Evolutionary conservation across 1,284 basidiomycete species (phyloP), one percentile per base, ranked within the genome.

Genomic region (Ustilago shanxiensis): DNA sequence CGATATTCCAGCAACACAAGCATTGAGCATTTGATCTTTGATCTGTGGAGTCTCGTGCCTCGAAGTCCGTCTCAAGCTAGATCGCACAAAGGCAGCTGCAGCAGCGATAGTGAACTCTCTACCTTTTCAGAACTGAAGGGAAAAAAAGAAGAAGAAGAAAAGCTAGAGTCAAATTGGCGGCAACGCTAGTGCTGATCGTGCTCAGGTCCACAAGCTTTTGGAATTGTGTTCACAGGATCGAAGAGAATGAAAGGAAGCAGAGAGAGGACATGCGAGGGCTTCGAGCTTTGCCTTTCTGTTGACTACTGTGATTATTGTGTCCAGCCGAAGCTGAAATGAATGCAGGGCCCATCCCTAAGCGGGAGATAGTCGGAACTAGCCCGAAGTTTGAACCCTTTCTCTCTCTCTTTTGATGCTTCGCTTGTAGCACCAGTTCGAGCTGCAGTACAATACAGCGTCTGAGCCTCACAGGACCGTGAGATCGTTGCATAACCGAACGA

Each of bases 151-250:
- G n/a, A n/a, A n/a, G n/a, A n/a, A n/a, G n/a, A n/a, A 49, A 28
- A 56, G 14, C 54, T 54, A 54, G 52, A 54, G 52, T 28, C 54
- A 56, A 55, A 44, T 26, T 13, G 39, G 18, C 20, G 24, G 39
- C n/a, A 14, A 41, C 41, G 41, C 41, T 44, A n/a, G 41, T 20
- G 41, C n/a, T 20, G 41, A 44, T 44, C 39, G 54, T 56, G 54
- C 16, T 44, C 22, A 16, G 29, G 22, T 44, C 14, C 54, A 56
- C 54, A 56, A 31, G 14, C 16, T 49, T 18, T 49, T n/a, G n/a
- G n/a, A n/a, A n/a, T 11, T 52, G 14, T 26, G n/a, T 8, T 49
- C 47, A 22, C 10, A 28, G 24, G 26, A 13, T 24, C 13, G 14
- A 49, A 13, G 47, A 49, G 6, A 1, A 47, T 47, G 44, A 47